Base-by-base conservation (phyloP, 768 basidiomycete species). In the Sutorius australiensis region DNA sequence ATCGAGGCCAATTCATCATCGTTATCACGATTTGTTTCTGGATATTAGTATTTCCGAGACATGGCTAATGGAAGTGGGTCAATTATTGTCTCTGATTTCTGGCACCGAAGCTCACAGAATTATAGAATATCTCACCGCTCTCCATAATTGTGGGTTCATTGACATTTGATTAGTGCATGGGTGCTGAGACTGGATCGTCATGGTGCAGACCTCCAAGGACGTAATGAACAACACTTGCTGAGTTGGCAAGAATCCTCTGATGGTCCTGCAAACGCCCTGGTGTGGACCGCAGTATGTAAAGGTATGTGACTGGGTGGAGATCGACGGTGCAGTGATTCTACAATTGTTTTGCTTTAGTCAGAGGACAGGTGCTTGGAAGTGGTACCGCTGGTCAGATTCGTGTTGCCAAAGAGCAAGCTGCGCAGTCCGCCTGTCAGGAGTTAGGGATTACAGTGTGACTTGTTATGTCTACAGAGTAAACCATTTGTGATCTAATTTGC, bases 251-350 rank as follows among this genome's bases (percentile, higher is more conserved):
- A 79, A 44, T 61, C 57, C 1, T 57, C 39, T 2, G 57, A 67
- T 5, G 84, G 84, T 1, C 77, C 73, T 0, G 53, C 74, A 9
- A 64, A 79, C 58, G 67, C 70, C 11, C 58, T 71, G 30, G 50
- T 61, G 19, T 87, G 84, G 84, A 80, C 73, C 10, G 65, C 73
- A n/a, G 64, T 74, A 19, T 86, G 82, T 67, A 84, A 80, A 69
- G 72, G 85, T 84, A 58, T 59, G 80, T 50, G 17, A 36, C 19
- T 14, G 14, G 14, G 28, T 41, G 16, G 19, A 9, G 9, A 21
- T 17, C 9, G 33, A n/a, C 4, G 3, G 36, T 17, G 10, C 43
- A 16, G 11, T 41, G 14, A 45, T 10, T 34, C 46, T 42, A 36
- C 41, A 28, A 60, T 12, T 60, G 30, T 41, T 36, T n/a, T 24